Evolutionary conservation across 345 rosid genomes (phyloP).

Genomic region (Gossypium thurberi): DNA sequence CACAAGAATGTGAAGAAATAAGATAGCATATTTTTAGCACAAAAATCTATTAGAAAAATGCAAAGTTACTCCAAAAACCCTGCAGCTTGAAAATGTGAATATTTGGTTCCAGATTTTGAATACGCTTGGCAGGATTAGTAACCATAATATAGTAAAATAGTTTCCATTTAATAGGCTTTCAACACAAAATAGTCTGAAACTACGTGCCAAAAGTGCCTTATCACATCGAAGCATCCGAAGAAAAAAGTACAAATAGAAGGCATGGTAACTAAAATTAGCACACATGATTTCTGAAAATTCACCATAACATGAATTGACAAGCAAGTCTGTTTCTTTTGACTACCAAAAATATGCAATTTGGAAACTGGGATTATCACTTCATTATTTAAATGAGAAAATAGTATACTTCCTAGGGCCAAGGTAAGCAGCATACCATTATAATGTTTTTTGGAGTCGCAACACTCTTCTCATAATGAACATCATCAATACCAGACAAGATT

Average conservation of each 20-base stretch:
- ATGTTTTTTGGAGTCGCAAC: conserved; percentile 62
- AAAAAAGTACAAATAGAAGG: neutral
- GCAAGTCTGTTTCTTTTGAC: neutral
- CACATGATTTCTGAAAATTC: neutral
- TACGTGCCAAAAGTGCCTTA: neutral
- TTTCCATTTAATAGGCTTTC: neutral
- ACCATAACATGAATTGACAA: neutral
- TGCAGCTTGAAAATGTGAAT: neutral
- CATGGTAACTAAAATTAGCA: neutral
- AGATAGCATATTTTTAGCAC: neutral
- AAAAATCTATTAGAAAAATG: neutral
- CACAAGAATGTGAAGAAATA: conserved; percentile 16
- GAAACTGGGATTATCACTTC: neutral
- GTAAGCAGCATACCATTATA: conserved; percentile 41
- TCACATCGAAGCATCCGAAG: neutral
- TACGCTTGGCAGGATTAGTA: neutral
- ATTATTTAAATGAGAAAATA: neutral
- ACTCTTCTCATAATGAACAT: conserved; percentile 64
- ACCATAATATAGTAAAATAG: neutral
- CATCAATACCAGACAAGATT: conserved; percentile 54
- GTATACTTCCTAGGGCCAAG: neutral
- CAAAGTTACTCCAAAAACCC: neutral
- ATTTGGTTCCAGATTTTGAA: neutral
- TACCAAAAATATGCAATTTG: neutral
- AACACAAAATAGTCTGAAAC: neutral